Evolutionary conservation across 2,329 filamentous ascomycete genomes (phyloP), one percentile per base, ranked within the genome.

Genomic region (Fonsecaea pugnacius): DNA sequence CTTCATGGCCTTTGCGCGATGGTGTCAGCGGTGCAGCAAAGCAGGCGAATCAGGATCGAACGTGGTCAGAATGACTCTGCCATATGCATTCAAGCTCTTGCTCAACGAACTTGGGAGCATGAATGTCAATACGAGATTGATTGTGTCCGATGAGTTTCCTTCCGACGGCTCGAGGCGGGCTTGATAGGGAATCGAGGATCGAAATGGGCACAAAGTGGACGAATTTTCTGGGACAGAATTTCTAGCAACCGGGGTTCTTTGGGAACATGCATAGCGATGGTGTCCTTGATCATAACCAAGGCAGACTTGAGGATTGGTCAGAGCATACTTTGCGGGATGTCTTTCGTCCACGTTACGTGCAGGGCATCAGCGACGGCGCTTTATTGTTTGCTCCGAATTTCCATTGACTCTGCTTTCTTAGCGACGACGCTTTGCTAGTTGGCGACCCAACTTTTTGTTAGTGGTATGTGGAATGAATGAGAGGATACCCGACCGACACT

Each of bases 51-150:
- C 88, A 71, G 93, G 91, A 43, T 86, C 90, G 63, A 88, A 90
- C 33, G 91, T 99, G 30, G 89, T 92, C 16, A 89, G 90, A 77
- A 96, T 99, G 90, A 94, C 89, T 36, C 96, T 99, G 85, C 95
- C 95, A 36, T 99, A 99, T 78, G 95, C 95, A 18, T 95, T 95
- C 0, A 98, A 99, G 84, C 80, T 99, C 74, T 81, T 99, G 62
- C 91, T 98, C 55, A 95, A 99, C 81, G 95, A 99, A 80, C 79
- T 99, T 73, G 89, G 96, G 74, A 96, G 92, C 77, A 99, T 99
- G 95, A 99, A 99, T 77, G 92, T 99, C n/a, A 91, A 93, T 67
- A 94, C 96, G 65, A 85, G 91, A 63, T 82, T 99, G 78, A 91
- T 94, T 81, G 79, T 99, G 70, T 92, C 92, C 73, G 95, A 99